Evolutionary conservation across 164 flowering plant genomes (phyloP).

Genomic region (Vitis amurensis): DNA sequence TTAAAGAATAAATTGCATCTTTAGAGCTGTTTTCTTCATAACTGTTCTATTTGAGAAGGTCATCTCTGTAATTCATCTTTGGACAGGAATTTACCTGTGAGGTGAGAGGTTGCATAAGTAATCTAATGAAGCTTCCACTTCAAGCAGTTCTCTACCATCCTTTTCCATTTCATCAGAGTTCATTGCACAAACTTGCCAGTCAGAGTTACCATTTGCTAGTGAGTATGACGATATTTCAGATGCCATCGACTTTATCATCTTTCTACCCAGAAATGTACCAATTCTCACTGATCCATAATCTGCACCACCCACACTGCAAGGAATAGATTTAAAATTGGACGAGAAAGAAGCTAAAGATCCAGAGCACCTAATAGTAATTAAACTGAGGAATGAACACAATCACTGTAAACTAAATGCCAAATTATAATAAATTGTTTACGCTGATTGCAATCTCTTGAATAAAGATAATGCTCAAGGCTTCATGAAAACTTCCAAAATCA

Average conservation of each 20-base stretch:
- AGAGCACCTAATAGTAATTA: too few species aligned
- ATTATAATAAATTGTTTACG: too few species aligned
- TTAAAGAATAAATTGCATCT: too few species aligned
- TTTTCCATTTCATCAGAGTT: constrained; percentile 68
- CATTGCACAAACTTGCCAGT: constrained; percentile 13
- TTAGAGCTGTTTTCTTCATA: too few species aligned
- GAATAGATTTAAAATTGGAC: neutral
- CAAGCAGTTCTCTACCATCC: constrained; percentile 56
- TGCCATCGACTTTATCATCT: constrained; percentile 78
- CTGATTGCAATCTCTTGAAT: too few species aligned
- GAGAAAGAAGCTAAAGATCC: neutral
- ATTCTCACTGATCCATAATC: constrained; percentile 97
- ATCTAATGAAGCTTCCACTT: constrained; percentile 81
- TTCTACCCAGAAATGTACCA: constrained; percentile 91
- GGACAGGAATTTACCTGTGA: constrained; percentile 56
- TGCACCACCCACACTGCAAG: constrained; percentile 89
- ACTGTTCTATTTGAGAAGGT: too few species aligned
- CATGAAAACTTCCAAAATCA: too few species aligned
- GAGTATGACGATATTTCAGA: constrained; percentile 43
- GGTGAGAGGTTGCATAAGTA: constrained; percentile 88
- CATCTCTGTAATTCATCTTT: too few species aligned
- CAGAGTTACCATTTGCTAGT: constrained; percentile 25
- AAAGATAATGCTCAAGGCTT: too few species aligned
- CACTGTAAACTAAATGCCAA: too few species aligned
- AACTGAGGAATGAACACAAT: too few species aligned